A percentile compares a stretch with the other conserved stretches of the same genome.
phyloP scores from a whole-genome alignment of 345 rosid species.

The Raphanus sativus region DNA sequence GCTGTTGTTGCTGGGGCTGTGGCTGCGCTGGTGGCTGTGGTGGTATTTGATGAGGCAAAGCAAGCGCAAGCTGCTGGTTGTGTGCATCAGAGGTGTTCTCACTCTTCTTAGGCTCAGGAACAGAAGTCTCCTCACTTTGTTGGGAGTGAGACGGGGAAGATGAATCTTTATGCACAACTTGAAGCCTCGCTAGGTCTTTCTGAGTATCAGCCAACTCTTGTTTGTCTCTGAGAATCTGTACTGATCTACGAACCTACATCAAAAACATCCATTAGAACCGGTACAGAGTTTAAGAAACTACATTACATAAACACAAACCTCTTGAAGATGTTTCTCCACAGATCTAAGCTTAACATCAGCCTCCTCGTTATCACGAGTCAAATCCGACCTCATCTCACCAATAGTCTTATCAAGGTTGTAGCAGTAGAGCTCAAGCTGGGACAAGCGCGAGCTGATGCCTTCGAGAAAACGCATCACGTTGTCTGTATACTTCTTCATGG shows the following conservation, averaged over 20 bases:
- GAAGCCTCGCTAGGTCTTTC: slow-evolving; percentile 90
- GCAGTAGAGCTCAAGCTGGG: slow-evolving; percentile 85
- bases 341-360: slow-evolving; percentile 83
- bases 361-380: slow-evolving; percentile 64
- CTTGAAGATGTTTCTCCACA: slow-evolving; percentile 92
- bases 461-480: slow-evolving; percentile 89
- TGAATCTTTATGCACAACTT: slow-evolving; percentile 82
- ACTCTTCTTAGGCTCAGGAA: slow-evolving; percentile 54
- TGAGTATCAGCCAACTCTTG: slow-evolving; percentile 97
- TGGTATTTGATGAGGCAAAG: slow-evolving; percentile 79
- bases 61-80: slow-evolving; percentile 92
- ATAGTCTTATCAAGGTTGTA: slow-evolving; percentile 94
- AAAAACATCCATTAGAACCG: background rate
- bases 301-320: slow-evolving; percentile 48
- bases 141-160: slow-evolving; percentile 45
- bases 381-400: slow-evolving; percentile 86
- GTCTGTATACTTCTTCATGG: slow-evolving; percentile 81
- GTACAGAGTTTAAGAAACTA: too few species aligned
- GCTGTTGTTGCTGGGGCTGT: slow-evolving; percentile 40
- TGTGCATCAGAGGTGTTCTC: slow-evolving; percentile 62
- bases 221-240: slow-evolving; percentile 95
- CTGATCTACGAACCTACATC: slow-evolving; percentile 92
- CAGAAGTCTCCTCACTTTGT: slow-evolving; percentile 60
- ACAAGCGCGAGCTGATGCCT: slow-evolving; percentile 91
- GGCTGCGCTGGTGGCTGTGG: slow-evolving; percentile 53